Conservation (phyloP, 2,329 filamentous ascomycete genomes). For the Botrytis fabae region DNA sequence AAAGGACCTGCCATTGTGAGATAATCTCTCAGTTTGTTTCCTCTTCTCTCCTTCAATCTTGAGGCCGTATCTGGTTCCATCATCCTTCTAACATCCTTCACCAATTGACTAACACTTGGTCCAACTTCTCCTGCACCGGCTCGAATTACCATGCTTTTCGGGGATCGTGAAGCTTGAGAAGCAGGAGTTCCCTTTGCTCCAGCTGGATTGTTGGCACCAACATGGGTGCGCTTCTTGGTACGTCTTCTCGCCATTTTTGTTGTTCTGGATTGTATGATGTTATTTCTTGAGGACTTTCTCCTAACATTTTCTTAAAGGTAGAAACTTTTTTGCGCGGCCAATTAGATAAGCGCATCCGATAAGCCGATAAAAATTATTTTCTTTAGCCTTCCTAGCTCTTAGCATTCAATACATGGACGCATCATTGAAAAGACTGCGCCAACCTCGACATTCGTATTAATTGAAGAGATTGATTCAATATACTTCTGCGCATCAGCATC, state of each 20-base stretch:
- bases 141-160: conserved; percentile 98
- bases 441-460: not conserved
- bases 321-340: conserved; percentile 34
- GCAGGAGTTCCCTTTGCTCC: conserved; percentile 55
- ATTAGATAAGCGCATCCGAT: conserved; percentile 36
- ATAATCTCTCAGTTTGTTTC: conserved; percentile 88
- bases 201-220: conserved; percentile 57
- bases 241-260: conserved; percentile 72
- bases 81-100: conserved; percentile 84
- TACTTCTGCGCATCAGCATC: not conserved
- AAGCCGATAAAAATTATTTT: conserved; percentile 40
- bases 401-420: too few species aligned
- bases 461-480: not conserved
- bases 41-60: conserved; percentile 83
- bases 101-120: conserved; percentile 85
- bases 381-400: not conserved
- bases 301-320: conserved; percentile 21
- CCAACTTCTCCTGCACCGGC: conserved; percentile 94
- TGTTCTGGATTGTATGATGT: conserved; percentile 27
- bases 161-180: conserved; percentile 60
- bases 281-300: conserved; percentile 13
- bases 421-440: not conserved
- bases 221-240: conserved; percentile 86
- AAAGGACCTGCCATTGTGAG: conserved; percentile 93
- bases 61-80: conserved; percentile 96